Evolutionary conservation across 768 basidiomycete genomes (phyloP).

Genomic region (Termitomyces sp.): DNA sequence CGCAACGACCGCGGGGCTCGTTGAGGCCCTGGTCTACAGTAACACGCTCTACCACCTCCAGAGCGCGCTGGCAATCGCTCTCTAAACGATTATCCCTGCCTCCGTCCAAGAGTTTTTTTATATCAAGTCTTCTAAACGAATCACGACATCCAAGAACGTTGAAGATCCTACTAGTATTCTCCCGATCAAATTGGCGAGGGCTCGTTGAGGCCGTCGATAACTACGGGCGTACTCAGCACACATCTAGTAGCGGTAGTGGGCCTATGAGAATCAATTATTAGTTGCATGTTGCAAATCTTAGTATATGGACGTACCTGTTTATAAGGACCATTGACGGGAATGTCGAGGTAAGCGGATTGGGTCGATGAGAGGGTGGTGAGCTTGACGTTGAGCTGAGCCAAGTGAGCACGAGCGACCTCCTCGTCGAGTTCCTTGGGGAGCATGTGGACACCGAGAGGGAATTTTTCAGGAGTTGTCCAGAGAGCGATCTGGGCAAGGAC

Average conservation of each 20-base stretch:
- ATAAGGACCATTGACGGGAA: conserved; percentile 74
- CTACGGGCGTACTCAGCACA: conserved; percentile 23
- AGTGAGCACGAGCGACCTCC: conserved; percentile 97
- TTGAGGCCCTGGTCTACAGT: conserved; percentile 46
- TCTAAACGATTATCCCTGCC: conserved; percentile 31
- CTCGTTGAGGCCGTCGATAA: conserved; percentile 74
- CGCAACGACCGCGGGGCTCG: conserved; percentile 33
- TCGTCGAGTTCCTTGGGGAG: conserved; percentile 98
- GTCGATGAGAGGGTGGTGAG: conserved; percentile 69
- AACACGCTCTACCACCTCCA: conserved; percentile 9
- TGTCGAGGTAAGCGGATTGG: conserved; percentile 90
- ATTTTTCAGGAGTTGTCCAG: conserved; percentile 89
- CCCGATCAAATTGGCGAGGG: conserved; percentile 57
- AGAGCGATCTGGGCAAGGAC: conserved; percentile 97
- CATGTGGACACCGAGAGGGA: conserved; percentile 97
- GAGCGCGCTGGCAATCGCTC: conserved; percentile 18
- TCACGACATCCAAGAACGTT: conserved; percentile 58
- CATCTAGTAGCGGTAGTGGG: conserved; percentile 46
- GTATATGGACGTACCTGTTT: conserved; percentile 36
- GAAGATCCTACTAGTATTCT: conserved; percentile 65
- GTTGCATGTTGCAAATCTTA: background rate
- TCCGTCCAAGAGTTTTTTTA: conserved; percentile 41
- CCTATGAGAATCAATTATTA: conserved; percentile 15
- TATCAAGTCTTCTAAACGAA: conserved; percentile 48
- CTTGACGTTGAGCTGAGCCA: conserved; percentile 90